phyloP scores from a whole-genome alignment of 2,329 filamentous ascomycete species.

The Colletotrichum siamense region DNA sequence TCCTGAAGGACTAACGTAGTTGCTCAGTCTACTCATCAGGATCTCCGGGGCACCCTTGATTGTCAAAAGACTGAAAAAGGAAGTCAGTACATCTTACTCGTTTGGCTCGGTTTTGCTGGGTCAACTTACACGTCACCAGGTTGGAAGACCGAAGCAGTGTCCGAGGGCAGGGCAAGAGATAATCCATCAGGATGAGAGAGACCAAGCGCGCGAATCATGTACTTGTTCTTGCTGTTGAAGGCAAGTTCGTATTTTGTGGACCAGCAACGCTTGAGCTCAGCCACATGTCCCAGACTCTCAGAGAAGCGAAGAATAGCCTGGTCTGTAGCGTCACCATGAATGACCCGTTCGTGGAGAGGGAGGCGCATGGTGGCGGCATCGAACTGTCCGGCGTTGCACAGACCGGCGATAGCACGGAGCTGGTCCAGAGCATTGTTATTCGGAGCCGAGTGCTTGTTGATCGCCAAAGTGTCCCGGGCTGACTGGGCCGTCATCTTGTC shows the following conservation, averaged over 20 bases:
- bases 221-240: conserved; percentile 87
- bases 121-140: conserved; percentile 33
- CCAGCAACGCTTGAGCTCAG: conserved; percentile 67
- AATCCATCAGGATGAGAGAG: conserved; percentile 36
- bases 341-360: conserved; percentile 65
- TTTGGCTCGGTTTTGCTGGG: not conserved
- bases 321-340: conserved; percentile 80
- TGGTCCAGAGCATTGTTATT: conserved; percentile 56
- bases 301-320: conserved; percentile 76
- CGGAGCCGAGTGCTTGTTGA: conserved; percentile 27
- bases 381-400: conserved; percentile 80
- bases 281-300: conserved; percentile 66
- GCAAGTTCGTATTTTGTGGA: conserved; percentile 70
- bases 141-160: conserved; percentile 27
- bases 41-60: conserved; percentile 83
- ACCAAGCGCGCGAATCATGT: conserved; percentile 71
- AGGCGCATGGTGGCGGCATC: conserved; percentile 67
- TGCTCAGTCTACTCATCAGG: conserved; percentile 67
- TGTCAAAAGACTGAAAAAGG: conserved; percentile 59
- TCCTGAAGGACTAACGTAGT: conserved; percentile 62
- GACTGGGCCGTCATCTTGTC: conserved; percentile 55
- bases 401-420: conserved; percentile 64
- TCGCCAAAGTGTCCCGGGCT: conserved; percentile 46
- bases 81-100: not conserved
- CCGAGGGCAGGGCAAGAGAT: conserved; percentile 16